Conservation (phyloP, 345 rosid genomes). For the Bruguiera sexangula region DNA sequence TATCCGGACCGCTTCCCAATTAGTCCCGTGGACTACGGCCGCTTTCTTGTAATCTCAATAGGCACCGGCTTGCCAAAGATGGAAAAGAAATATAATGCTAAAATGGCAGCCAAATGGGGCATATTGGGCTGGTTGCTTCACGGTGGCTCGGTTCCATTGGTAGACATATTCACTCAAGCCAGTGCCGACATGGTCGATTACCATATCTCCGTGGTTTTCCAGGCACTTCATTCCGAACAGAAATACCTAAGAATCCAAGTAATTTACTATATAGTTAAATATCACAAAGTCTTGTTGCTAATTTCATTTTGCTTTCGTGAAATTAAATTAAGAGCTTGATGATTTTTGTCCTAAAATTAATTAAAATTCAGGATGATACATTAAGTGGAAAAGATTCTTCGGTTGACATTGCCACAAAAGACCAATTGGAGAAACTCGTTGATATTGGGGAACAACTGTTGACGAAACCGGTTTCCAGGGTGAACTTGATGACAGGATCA, state of each 20-base stretch:
- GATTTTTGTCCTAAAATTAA: neutral
- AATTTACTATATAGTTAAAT: neutral
- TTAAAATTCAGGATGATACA: conserved; percentile 12
- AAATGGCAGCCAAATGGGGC: conserved; percentile 19
- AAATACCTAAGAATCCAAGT: conserved; percentile 14
- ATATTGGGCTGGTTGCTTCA: conserved; percentile 4
- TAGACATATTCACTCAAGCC: conserved; percentile 15
- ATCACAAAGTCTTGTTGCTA: neutral
- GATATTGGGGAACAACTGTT: neutral
- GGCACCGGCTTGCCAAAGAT: conserved; percentile 8
- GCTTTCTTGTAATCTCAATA: conserved; percentile 18
- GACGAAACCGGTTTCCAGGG: conserved; percentile 8
- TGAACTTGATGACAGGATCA: conserved; percentile 2
- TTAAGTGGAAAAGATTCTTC: conserved; percentile 8
- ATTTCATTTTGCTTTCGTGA: neutral
- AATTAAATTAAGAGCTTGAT: neutral
- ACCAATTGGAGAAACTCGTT: conserved; percentile 1
- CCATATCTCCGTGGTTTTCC: conserved; percentile 5
- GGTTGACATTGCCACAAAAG: conserved; percentile 14
- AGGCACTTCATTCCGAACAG: conserved; percentile 9
- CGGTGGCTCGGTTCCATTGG: conserved; percentile 6
- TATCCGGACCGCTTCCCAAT: neutral
- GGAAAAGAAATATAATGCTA: conserved; percentile 6
- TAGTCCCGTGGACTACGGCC: conserved; percentile 2
- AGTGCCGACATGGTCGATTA: conserved; percentile 19